These are phyloP conservation scores for Didymella pomorum DNA, from an alignment of 2,329 filamentous ascomycete species.

Conservation along the genomic window DNA sequence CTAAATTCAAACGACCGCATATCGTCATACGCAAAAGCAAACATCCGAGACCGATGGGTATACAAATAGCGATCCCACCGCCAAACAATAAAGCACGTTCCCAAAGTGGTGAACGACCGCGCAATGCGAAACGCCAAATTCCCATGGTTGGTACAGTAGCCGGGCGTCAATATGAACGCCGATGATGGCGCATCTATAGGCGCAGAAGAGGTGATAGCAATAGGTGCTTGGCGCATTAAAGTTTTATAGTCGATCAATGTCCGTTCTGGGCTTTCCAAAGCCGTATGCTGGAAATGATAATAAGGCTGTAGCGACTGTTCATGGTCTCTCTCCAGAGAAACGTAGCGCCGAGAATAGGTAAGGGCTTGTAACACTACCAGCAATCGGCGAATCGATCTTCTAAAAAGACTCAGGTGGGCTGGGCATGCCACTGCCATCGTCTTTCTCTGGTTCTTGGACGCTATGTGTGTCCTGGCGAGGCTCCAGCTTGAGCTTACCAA, in stretches of 20 bases:
- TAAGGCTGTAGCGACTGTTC: slow-evolving; percentile 14
- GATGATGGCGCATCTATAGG: slow-evolving; percentile 12
- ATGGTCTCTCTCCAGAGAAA: not conserved
- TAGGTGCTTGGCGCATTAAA: slow-evolving; percentile 17
- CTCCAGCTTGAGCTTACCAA: slow-evolving; percentile 59
- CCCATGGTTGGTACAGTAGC: slow-evolving; percentile 18
- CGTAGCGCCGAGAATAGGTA: not conserved
- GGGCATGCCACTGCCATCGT: slow-evolving; percentile 79
- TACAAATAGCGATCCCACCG: slow-evolving; percentile 41
- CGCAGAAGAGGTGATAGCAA: slow-evolving; percentile 15
- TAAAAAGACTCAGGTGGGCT: slow-evolving; percentile 76
- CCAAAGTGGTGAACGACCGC: slow-evolving; percentile 18
- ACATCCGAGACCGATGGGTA: slow-evolving; percentile 44
- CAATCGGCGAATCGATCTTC: slow-evolving; percentile 18
- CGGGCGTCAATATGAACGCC: slow-evolving; percentile 1
- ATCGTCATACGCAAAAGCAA: slow-evolving; percentile 24
- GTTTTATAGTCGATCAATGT: slow-evolving; percentile 7
- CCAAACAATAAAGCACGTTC: slow-evolving; percentile 23
- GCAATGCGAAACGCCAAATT: slow-evolving; percentile 30
- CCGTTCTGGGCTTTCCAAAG: not conserved
- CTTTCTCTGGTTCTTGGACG: slow-evolving; percentile 70
- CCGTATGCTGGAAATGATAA: slow-evolving; percentile 10
- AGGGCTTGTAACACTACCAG: not conserved
- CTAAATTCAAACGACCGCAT: slow-evolving; percentile 16
- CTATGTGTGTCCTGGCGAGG: slow-evolving; percentile 66